These are phyloP conservation scores for Russula vinacea DNA, from an alignment of 768 basidiomycete genomes.

Conservation along the genomic window DNA sequence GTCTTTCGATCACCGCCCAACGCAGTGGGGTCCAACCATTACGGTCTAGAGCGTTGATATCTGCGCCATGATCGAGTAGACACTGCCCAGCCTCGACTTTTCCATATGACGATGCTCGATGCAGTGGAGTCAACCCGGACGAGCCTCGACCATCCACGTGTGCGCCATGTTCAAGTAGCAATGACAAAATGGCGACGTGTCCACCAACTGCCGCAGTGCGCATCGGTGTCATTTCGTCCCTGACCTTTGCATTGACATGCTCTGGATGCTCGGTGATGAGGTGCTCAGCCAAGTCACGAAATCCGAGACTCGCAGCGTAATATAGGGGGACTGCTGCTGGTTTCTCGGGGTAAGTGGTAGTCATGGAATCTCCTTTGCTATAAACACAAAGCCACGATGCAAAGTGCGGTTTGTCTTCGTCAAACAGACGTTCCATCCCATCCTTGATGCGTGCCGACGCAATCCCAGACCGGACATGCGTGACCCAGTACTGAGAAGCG, in stretches of 20 bases:
- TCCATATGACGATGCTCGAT: not conserved
- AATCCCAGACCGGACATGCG: not conserved
- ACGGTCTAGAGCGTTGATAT: not conserved
- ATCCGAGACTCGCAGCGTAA: not conserved
- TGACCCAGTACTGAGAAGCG: not conserved
- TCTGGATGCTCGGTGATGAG: not conserved
- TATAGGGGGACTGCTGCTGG: not conserved
- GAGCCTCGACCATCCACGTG: not conserved
- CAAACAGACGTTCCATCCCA: not conserved
- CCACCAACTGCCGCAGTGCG: not conserved
- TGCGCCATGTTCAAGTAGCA: not conserved
- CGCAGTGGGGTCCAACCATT: no score
- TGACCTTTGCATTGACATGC: not conserved
- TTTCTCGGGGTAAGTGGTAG: not conserved
- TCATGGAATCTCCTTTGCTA: no score
- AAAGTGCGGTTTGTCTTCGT: not conserved
- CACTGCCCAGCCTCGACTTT: not conserved
- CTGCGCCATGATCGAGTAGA: not conserved
- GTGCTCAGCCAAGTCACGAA: not conserved
- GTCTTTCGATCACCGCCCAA: fast-evolving
- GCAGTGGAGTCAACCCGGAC: not conserved
- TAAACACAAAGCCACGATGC: conserved; percentile 1
- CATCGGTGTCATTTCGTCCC: not conserved
- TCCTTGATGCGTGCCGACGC: not conserved
- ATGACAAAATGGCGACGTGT: not conserved